Evolutionary conservation across 2,329 filamentous ascomycete species (phyloP), one percentile per base, ranked within the genome.

Genomic region (Ramularia collo-cygni): DNA sequence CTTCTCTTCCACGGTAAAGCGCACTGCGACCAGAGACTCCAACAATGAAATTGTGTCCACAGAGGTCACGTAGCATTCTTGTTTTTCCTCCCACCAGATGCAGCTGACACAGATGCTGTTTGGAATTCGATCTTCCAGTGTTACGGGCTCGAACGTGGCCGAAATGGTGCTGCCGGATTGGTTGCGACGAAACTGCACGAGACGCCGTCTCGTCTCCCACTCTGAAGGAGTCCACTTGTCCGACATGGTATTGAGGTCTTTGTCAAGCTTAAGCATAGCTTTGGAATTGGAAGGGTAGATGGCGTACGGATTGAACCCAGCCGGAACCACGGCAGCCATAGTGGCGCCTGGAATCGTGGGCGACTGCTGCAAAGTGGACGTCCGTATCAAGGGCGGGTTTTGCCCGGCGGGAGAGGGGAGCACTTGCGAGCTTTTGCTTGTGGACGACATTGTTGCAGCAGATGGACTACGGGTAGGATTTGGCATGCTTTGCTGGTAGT

Each of bases 1-100:
- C 77, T 96, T 98, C 70, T 96, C 92, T 61, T 96, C 90, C 4
- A 96, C 89, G 0, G 84, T 90, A 66, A 96, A 98, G 18, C 86
- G 77, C 32, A 81, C 79, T 1, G 79, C 85, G 6, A 96, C 85
- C 5, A 98, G 74, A 51, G 90, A 84, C 66, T 96, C 92, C 2
- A 98, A 73, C n/a, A 98, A 74, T 55, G 83, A 85, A 55, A 98
- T 96, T 2, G 90, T 95, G 64, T 98, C 92, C 13, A 98, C 92
- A 37, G 89, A 95, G 2, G 92, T 96, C 38, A 96, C 88, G 62
- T 81, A 96, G 64, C 83, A 95, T 56, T 94, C 85, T 34, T 80
- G 71, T 66, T 88, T 93, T 64, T 94, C 88, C 43, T 83, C 83
- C 92, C 92, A 98, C 72, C 81, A 89, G 58, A 98, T 98, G 70